Conservation (phyloP, 1,139 yeast species). For the Martiniozyma asiatica region DNA sequence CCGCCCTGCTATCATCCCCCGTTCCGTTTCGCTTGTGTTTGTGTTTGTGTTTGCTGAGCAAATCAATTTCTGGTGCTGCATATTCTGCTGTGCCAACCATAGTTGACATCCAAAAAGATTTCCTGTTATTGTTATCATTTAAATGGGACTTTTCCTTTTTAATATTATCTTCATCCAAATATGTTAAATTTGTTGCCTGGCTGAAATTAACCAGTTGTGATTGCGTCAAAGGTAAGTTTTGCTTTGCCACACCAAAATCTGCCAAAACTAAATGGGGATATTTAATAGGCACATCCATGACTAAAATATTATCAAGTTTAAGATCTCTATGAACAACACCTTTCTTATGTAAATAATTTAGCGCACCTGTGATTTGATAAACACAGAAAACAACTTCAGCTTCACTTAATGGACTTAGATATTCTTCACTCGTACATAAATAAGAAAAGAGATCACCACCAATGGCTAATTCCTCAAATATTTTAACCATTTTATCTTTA, state of each 20-base stretch:
- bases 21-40: too few relatives aligned
- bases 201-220: conserved; percentile 3
- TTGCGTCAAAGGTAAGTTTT: conserved; percentile 8
- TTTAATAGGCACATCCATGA: conserved; percentile 41
- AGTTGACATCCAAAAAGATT: conserved; percentile 32
- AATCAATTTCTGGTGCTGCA: conserved; percentile 55
- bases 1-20: too few relatives aligned
- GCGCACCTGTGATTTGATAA: conserved; percentile 43
- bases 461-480: conserved; percentile 36
- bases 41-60: too few relatives aligned
- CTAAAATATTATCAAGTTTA: conserved; percentile 50
- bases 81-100: conserved; percentile 60
- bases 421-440: conserved; percentile 30
- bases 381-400: conserved; percentile 41
- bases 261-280: conserved; percentile 42
- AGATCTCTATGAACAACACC: conserved; percentile 45
- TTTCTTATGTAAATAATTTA: conserved; percentile 38
- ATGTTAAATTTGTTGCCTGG: background rate
- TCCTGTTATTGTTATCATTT: too few relatives aligned
- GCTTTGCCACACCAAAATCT: conserved; percentile 58
- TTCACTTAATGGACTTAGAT: conserved; percentile 35
- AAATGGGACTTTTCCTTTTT: conserved; percentile 1
- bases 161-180: background rate
- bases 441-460: conserved; percentile 64
- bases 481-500: conserved; percentile 25